These are phyloP conservation scores for Podospora sp. DNA, from an alignment of 495 filamentous ascomycete genomes.

Conservation along the genomic window DNA sequence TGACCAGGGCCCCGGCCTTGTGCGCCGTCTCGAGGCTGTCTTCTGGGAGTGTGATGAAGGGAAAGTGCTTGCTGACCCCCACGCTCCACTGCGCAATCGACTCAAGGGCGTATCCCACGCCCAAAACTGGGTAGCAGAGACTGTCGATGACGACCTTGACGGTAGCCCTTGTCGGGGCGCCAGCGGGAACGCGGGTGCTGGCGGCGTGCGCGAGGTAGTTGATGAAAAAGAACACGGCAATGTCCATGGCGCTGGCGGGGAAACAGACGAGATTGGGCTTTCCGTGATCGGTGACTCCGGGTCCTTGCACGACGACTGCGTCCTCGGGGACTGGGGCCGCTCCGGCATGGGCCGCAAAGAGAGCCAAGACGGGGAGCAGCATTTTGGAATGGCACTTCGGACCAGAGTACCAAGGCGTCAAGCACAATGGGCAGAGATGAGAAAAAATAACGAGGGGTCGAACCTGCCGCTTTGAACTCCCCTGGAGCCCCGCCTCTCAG, in stretches of 20 bases:
- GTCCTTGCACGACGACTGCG: not conserved
- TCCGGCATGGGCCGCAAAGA: not conserved
- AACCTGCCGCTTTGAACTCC: too few relatives aligned
- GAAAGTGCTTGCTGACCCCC: not conserved
- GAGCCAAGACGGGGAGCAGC: not conserved
- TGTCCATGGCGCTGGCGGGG: slow-evolving; percentile 7
- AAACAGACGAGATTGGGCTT: slow-evolving; percentile 9
- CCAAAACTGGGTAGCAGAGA: slow-evolving; percentile 5
- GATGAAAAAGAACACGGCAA: slow-evolving; percentile 7
- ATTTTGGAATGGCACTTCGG: not conserved
- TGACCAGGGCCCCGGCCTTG: not conserved
- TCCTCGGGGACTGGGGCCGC: not conserved
- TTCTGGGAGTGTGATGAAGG: not conserved
- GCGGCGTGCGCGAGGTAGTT: slow-evolving; percentile 11
- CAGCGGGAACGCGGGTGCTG: not conserved
- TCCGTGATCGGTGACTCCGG: slow-evolving; percentile 7
- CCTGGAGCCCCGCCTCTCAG: too few relatives aligned
- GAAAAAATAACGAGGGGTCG: too few relatives aligned
- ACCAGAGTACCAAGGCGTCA: too few relatives aligned
- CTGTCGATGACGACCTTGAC: slow-evolving; percentile 7
- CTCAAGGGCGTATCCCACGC: slow-evolving; percentile 8
- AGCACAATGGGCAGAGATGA: too few relatives aligned
- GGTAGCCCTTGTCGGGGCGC: not conserved
- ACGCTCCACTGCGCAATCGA: slow-evolving; percentile 9
- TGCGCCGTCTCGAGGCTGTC: slow-evolving; percentile 5